Percentiles rank a stretch among this genome's conserved stretches.
These are phyloP conservation scores for Ziziphus jujuba DNA, from an alignment of 306 rosid genomes.

Conservation along the genomic window DNA sequence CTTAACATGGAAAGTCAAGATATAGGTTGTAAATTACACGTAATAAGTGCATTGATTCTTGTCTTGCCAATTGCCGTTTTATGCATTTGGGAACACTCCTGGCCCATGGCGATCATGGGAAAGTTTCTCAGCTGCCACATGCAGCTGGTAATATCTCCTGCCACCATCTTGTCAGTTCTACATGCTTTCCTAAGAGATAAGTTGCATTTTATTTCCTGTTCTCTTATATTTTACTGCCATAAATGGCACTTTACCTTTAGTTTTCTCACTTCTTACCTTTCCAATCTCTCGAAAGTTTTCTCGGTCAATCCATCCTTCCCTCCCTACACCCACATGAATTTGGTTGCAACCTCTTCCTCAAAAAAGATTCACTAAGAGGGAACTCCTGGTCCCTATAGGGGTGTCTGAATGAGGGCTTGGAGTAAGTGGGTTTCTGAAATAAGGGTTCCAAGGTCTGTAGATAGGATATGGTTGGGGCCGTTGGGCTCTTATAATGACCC, in stretches of 20 bases:
- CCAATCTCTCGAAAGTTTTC: constrained; percentile 13
- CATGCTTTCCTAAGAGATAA: constrained; percentile 13
- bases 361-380: constrained; percentile 12
- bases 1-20: background rate
- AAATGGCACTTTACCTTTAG: constrained; percentile 1
- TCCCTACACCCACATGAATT: constrained; percentile 15
- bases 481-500: constrained; percentile 29
- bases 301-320: background rate
- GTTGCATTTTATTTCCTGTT: background rate
- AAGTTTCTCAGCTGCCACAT: constrained; percentile 24
- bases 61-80: constrained; percentile 17
- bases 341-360: constrained; percentile 18
- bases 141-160: constrained; percentile 10
- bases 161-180: constrained; percentile 25
- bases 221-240: constrained; percentile 3
- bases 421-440: constrained; percentile 33
- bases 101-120: constrained; percentile 18
- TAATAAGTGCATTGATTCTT: constrained; percentile 7
- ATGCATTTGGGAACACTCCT: constrained; percentile 17
- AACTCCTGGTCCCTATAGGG: constrained; percentile 14
- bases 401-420: constrained; percentile 24
- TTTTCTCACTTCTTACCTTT: constrained; percentile 15
- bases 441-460: constrained; percentile 25
- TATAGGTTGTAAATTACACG: constrained; percentile 14
- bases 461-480: constrained; percentile 34